phyloP scores from a whole-genome alignment of 2,329 filamentous ascomycete species.

The Pseudogymnoascus destructans region DNA sequence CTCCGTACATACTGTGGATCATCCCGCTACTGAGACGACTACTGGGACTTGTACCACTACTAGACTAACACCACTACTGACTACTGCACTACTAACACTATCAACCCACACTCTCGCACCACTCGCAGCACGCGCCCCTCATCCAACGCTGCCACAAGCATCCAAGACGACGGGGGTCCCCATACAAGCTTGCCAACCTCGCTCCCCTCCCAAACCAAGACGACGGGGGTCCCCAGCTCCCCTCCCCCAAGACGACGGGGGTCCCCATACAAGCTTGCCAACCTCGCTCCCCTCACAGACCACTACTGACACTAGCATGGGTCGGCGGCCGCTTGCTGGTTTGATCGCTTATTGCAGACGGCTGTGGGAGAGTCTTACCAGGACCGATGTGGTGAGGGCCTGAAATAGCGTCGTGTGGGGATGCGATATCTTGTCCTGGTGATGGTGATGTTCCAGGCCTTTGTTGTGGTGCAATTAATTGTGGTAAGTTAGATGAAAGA shows the following conservation, averaged over 20 bases:
- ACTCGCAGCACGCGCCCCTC: background rate
- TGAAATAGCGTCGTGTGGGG: background rate
- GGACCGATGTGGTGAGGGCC: background rate
- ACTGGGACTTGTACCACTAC: background rate
- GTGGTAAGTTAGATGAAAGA: background rate
- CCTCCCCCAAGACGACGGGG: no score
- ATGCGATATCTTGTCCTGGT: background rate
- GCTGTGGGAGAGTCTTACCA: background rate
- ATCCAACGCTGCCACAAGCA: background rate
- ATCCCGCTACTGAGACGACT: background rate
- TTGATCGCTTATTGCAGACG: slow-evolving; percentile 6
- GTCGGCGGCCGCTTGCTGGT: slow-evolving; percentile 5
- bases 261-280: slow-evolving; percentile 6
- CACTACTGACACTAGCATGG: background rate
- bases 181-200: slow-evolving; percentile 5
- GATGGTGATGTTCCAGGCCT: background rate
- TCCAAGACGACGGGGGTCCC: no score
- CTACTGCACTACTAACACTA: background rate
- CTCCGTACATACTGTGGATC: background rate
- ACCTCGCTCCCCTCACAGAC: background rate
- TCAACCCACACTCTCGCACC: background rate
- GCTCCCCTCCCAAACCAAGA: background rate
- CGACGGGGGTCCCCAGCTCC: no score
- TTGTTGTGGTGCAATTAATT: background rate
- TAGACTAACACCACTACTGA: background rate